A percentile compares a stretch with the other conserved stretches of the same genome.
These are phyloP conservation scores for Anaeramoeba flamelloides DNA, from an alignment of 78 protist species.

Conservation along the genomic window DNA sequence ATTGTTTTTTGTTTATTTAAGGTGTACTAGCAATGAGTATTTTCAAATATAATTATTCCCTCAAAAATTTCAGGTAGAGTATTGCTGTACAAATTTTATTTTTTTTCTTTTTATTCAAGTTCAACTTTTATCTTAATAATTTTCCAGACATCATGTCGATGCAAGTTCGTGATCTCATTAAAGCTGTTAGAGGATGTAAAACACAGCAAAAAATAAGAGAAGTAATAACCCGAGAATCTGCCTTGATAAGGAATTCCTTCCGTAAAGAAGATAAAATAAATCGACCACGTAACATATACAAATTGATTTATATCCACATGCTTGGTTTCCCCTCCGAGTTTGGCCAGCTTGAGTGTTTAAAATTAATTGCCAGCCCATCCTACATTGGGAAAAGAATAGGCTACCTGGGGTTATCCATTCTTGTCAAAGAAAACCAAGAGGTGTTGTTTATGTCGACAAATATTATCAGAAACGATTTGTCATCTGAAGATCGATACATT, in stretches of 20 bases:
- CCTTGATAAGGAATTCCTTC: conserved; percentile 4
- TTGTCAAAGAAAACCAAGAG: neutral
- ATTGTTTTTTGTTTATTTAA: too few relatives aligned
- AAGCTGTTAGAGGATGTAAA: neutral
- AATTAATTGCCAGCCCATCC: neutral
- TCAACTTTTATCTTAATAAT: too few relatives aligned
- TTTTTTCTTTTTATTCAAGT: too few relatives aligned
- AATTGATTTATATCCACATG: conserved; percentile 11
- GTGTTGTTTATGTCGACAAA: neutral
- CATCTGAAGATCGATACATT: neutral
- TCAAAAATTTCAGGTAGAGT: too few relatives aligned
- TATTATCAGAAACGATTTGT: neutral
- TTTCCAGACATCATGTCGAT: conserved; percentile 5
- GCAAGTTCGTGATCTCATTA: neutral
- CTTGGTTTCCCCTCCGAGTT: conserved; percentile 10
- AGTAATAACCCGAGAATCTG: conserved; percentile 3
- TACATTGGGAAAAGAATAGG: conserved; percentile 8
- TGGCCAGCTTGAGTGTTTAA: conserved; percentile 7
- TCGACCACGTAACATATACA: neutral
- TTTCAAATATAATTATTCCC: too few relatives aligned
- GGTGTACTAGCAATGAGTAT: too few relatives aligned
- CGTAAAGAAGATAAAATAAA: neutral
- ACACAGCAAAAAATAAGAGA: conserved; percentile 5
- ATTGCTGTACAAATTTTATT: too few relatives aligned
- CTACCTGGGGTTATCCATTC: conserved; percentile 6